phyloP scores from a whole-genome alignment of 306 rosid species.

The Neltuma alba region DNA sequence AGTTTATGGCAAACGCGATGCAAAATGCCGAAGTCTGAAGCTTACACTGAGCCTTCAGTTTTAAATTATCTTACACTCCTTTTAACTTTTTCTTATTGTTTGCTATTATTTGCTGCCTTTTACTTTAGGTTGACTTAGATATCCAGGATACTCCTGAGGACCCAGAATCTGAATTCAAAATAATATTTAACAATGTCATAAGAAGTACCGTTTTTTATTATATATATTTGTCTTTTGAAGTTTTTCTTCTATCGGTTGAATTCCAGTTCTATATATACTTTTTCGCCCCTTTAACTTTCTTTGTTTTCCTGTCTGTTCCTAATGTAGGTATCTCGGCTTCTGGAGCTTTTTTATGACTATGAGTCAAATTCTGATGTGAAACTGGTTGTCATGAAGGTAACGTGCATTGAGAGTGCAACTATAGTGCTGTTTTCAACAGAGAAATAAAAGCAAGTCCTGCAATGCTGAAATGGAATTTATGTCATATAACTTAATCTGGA shows the following conservation, averaged over 20 bases:
- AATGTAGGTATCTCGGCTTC: conserved; percentile 61
- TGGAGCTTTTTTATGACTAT: conserved; percentile 58
- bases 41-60: conserved; percentile 17
- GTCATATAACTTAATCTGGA: not conserved
- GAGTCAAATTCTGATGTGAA: conserved; percentile 70
- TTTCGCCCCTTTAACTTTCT: not conserved
- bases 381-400: conserved; percentile 76
- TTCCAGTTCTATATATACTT: conserved; percentile 5
- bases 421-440: not conserved
- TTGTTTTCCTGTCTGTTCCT: conserved; percentile 9
- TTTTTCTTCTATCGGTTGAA: conserved; percentile 18
- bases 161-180: conserved; percentile 5
- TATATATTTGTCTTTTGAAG: not conserved
- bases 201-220: not conserved
- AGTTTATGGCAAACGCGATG: not conserved
- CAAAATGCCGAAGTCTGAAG: not conserved
- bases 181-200: not conserved
- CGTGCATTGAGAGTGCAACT: conserved; percentile 9
- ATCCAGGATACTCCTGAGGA: conserved; percentile 5
- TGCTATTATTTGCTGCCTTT: not conserved
- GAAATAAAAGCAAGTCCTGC: not conserved
- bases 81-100: not conserved
- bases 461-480: not conserved
- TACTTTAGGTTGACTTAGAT: conserved; percentile 13
- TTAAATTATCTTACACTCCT: not conserved